Conservation (phyloP, 768 basidiomycete species). For the Pilatotrama ljubarskyi region DNA sequence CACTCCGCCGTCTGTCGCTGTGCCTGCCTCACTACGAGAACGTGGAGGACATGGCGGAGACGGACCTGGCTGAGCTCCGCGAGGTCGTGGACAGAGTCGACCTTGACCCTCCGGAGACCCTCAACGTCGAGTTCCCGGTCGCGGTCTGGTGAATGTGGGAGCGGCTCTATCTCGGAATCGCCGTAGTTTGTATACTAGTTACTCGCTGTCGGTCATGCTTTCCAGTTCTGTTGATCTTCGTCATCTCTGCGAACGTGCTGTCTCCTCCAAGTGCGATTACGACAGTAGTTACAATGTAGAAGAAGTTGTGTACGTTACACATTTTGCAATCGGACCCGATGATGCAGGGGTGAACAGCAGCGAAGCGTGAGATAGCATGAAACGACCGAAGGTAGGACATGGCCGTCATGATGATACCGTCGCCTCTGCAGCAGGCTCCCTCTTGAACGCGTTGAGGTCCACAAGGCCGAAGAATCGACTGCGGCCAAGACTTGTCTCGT, state of each 20-base stretch:
- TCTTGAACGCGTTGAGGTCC: conserved; percentile 49
- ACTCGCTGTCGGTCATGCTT: background rate
- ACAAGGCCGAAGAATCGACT: conserved; percentile 84
- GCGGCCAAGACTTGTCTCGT: conserved; percentile 70
- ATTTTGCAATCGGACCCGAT: background rate
- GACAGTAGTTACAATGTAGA: conserved; percentile 3
- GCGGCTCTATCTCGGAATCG: background rate
- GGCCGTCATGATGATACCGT: conserved; percentile 12
- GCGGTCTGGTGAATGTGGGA: conserved; percentile 10
- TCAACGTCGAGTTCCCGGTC: conserved; percentile 18
- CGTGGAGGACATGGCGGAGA: conserved; percentile 30
- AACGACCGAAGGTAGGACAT: background rate
- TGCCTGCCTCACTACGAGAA: conserved; percentile 30
- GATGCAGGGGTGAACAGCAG: background rate
- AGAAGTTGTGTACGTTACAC: conserved; percentile 6
- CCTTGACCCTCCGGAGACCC: conserved; percentile 26
- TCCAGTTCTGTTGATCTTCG: background rate
- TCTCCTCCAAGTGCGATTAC: conserved; percentile 2
- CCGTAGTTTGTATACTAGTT: background rate
- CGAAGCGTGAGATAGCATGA: background rate
- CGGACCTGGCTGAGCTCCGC: conserved; percentile 28
- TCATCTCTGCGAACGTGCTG: background rate
- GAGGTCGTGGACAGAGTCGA: conserved; percentile 29
- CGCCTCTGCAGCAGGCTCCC: conserved; percentile 12
- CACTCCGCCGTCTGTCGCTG: conserved; percentile 29